Base-by-base conservation (phyloP, 768 basidiomycete species). In the Lentinula guzmanii region DNA sequence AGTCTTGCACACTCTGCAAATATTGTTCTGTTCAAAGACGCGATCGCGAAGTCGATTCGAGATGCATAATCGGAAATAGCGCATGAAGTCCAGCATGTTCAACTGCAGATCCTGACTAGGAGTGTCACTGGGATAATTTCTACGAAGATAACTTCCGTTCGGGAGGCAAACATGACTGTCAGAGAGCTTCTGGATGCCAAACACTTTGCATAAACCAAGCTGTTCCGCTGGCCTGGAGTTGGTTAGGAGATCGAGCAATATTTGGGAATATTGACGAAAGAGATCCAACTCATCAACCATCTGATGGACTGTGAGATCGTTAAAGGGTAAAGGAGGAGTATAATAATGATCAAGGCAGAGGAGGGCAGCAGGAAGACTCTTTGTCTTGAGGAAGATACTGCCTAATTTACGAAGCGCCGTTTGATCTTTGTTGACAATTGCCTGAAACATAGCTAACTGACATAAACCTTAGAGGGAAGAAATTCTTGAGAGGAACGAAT, bases 321-420 rank as follows among this genome's bases (percentile, higher is more conserved):
- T 62, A 15, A 77, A 66, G 3, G 53, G 58, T 6, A 73, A 71
- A 5, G 70, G 42, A 18, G 64, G 58, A 9, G 63, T 58, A 63
- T 79, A 82, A 46, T 70, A 65, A 58, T 77, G 75, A 62, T 83
- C 77, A 10, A 82, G 65, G 57, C 79, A 79, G 4, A 83, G 70
- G 0, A 82, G 62, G 10, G 78, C 76, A 0, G 78, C 74, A 6
- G 73, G 63, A 1, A 41, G 7, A 33, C 75, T 74, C 1, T 68
- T 63, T 33, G 58, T 57, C 15, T 53, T n/a, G 34, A 66, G 58
- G 62, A 83, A 80, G 15, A 41, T 50, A 7, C 45, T 18, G 0
- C 69, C 75, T 2, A 84, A 67, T 8, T 63, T 51, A 4, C 65
- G 58, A 5, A 86, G 74, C 7, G 65, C 45, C 0, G 21, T 41